Conservation (phyloP, 192 early-diverging fungal genomes). For the Backusella circina region DNA sequence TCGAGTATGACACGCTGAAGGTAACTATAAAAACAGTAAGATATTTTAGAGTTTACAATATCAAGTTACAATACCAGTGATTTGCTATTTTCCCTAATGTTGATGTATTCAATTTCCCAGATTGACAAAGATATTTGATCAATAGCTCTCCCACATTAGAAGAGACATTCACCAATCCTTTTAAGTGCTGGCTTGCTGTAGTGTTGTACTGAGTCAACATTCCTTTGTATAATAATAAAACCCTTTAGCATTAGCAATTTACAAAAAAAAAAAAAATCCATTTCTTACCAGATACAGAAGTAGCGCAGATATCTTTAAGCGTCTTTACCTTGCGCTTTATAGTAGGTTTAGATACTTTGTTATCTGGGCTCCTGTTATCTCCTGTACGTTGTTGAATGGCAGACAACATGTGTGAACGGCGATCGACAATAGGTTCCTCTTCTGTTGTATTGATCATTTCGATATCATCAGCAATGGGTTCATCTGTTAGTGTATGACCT, state of each 20-base stretch:
- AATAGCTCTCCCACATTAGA: slow-evolving; percentile 35
- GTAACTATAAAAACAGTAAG: slow-evolving; percentile 21
- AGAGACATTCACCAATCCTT: slow-evolving; percentile 18
- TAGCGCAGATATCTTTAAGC: slow-evolving; percentile 36
- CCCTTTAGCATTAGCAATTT: neutral
- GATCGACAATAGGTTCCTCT: neutral
- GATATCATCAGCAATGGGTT: neutral
- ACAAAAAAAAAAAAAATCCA: neutral
- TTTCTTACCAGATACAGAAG: slow-evolving; percentile 34
- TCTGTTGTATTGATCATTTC: neutral
- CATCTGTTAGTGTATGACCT: neutral
- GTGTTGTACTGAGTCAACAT: slow-evolving; percentile 10
- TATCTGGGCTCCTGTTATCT: too few species aligned
- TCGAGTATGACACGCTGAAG: slow-evolving; percentile 38
- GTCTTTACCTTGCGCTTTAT: slow-evolving; percentile 15
- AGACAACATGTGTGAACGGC: slow-evolving; percentile 28
- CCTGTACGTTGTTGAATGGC: slow-evolving; percentile 28
- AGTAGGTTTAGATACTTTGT: neutral
- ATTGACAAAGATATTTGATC: slow-evolving; percentile 25
- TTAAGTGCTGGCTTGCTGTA: neutral
- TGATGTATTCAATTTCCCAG: slow-evolving; percentile 25
- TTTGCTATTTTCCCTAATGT: slow-evolving; percentile 2
- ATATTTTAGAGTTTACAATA: neutral
- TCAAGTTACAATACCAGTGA: slow-evolving; percentile 15
- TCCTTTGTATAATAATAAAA: slow-evolving; percentile 22